Base-by-base conservation (phyloP, 495 filamentous ascomycete species). In the Neurospora sp. region DNA sequence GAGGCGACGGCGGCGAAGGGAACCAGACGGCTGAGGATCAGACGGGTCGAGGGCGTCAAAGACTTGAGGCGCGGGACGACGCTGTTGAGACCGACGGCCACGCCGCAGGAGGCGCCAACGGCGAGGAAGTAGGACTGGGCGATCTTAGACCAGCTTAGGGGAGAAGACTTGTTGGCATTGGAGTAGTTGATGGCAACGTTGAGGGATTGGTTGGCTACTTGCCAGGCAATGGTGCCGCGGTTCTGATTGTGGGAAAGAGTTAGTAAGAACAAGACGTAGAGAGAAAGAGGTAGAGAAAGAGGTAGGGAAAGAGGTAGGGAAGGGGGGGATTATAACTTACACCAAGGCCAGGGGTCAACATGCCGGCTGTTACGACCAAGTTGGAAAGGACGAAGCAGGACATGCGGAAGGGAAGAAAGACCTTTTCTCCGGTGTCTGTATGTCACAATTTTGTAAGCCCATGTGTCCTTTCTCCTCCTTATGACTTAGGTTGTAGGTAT, bases 161-260 rank as follows among this genome's bases (percentile, higher is more conserved):
- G 92, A 2, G 93, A 92, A 20, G 93, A 96, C 79, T 99, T 99
- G 87, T 99, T 99, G 46, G 96, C 92, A 82, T 99, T 99, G 79
- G 94, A 90, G 81, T 88, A 92, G 87, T 99, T 99, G 86, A 99
- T 96, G 54, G 93, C 94, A 20, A 99, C 96, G 79, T 99, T 98
- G 74, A 99, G 92, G 14, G 94, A 97, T 81, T 99, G 96, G 82
- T 99, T 99, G 62, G 92, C 89, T 72, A 97, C 90, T 85, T 99
- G 96, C 96, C 96, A 99, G 75, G 90, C 90, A 41, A 99, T 87
- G 8, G 93, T 97, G 39, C 95, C 96, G 31, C 90, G 88, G 48
- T 93, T 98, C 89, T 94, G 73, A 44, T 38, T 39, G 31, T 3
- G 39, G 12, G 11, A 12, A 35, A 14, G 14, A 38, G 54, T 82